Evolutionary conservation across 1,139 yeast species (phyloP).

Genomic region (Magnusiomyces magnusii): DNA sequence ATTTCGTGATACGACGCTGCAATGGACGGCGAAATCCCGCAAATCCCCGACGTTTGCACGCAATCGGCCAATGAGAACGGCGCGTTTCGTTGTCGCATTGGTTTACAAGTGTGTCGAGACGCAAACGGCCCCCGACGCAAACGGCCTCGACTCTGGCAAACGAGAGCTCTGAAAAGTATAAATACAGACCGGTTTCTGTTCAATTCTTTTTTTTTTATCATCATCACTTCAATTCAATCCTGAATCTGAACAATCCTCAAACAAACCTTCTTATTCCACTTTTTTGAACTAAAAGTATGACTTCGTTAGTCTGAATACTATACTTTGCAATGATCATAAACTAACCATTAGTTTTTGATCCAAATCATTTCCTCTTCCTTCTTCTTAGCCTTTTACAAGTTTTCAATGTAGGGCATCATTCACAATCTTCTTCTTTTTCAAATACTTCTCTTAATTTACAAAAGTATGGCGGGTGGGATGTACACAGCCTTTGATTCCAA

Average conservation of each 20-base stretch:
- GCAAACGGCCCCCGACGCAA: too few species aligned
- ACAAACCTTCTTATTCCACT: neutral
- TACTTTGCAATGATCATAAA: neutral
- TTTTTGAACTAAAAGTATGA: neutral
- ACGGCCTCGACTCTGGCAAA: too few species aligned
- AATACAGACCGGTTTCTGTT: neutral
- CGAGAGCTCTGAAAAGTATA: neutral
- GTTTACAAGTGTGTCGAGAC: too few species aligned
- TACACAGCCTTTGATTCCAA: neutral
- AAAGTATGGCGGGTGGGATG: neutral
- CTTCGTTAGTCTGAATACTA: neutral
- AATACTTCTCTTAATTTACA: neutral
- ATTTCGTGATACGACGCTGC: too few species aligned
- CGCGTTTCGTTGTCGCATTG: too few species aligned
- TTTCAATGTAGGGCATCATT: neutral
- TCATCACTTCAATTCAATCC: too few species aligned
- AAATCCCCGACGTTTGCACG: too few species aligned
- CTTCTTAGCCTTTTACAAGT: neutral
- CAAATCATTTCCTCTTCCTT: neutral
- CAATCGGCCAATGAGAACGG: too few species aligned
- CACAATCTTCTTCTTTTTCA: neutral
- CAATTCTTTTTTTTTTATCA: neutral
- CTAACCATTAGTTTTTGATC: neutral
- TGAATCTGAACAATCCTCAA: too few species aligned
- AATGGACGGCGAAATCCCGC: neutral